Evolutionary conservation across 805 yeast species (phyloP).

Genomic region (Cyberlindnera petersonii): DNA sequence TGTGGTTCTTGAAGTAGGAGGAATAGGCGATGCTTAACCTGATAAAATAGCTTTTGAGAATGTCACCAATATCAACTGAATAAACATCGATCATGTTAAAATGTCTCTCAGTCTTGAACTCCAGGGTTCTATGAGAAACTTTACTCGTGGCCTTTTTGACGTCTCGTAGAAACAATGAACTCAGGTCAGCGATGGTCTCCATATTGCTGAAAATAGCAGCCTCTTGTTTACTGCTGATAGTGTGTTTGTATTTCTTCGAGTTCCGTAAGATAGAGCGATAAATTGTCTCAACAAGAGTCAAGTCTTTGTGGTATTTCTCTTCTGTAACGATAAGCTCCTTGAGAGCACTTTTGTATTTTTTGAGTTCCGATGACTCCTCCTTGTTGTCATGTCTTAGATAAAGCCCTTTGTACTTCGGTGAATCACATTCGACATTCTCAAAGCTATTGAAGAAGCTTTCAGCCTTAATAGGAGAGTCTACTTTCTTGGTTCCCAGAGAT

Average conservation of each 20-base stretch:
- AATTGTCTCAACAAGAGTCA: conserved; percentile 30
- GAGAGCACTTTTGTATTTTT: conserved; percentile 23
- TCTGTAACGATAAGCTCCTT: conserved; percentile 34
- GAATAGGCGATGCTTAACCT: conserved; percentile 33
- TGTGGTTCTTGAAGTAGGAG: conserved; percentile 31
- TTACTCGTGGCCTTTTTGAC: conserved; percentile 8
- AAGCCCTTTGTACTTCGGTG: conserved; percentile 7
- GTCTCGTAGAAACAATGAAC: conserved; percentile 30
- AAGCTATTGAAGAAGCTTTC: conserved; percentile 20
- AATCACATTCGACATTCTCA: conserved; percentile 10
- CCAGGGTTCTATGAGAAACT: conserved; percentile 1
- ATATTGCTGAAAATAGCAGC: conserved; percentile 41
- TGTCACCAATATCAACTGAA: conserved; percentile 28
- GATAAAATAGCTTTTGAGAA: conserved; percentile 30
- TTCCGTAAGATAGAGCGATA: conserved; percentile 32
- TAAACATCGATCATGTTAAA: conserved; percentile 11
- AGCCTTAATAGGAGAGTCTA: conserved; percentile 34
- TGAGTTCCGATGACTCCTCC: conserved; percentile 4
- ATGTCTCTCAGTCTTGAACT: conserved; percentile 10
- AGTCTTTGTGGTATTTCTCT: conserved; percentile 28
- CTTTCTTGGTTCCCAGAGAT: conserved; percentile 26
- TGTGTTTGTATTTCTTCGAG: conserved; percentile 28
- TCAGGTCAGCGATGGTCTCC: conserved; percentile 35
- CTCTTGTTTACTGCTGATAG: conserved; percentile 34
- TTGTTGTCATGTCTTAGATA: no score